Conservation (phyloP, 805 yeast genomes). For the Tetrapisispora nanseiensis region DNA sequence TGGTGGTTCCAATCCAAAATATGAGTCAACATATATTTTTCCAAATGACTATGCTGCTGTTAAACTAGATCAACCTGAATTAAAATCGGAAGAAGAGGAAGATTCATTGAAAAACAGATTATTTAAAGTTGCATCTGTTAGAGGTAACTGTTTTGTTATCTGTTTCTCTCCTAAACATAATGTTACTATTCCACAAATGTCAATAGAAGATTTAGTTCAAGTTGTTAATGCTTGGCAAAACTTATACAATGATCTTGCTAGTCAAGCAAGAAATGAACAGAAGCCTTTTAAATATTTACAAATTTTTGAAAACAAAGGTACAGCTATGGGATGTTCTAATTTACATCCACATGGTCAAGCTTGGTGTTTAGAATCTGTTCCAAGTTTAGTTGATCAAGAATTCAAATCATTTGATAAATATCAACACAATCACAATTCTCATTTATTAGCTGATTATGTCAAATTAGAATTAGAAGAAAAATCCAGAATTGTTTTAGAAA, state of each 20-base stretch:
- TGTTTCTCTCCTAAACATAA: conserved; percentile 66
- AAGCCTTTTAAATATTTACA: conserved; percentile 51
- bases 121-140: conserved; percentile 46
- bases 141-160: conserved; percentile 61
- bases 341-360: conserved; percentile 81
- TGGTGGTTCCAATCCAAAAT: conserved; percentile 49
- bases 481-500: conserved; percentile 46
- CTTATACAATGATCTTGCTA: conserved; percentile 38
- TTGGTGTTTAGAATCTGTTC: conserved; percentile 59
- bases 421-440: conserved; percentile 33
- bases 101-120: conserved; percentile 34
- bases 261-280: conserved; percentile 28
- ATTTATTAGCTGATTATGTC: conserved; percentile 56
- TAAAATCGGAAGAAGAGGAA: conserved; percentile 12
- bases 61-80: conserved; percentile 43
- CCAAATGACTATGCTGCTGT: conserved; percentile 68
- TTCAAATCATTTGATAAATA: conserved; percentile 43
- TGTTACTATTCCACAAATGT: conserved; percentile 56
- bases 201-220: conserved; percentile 30
- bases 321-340: conserved; percentile 75
- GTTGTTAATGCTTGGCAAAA: conserved; percentile 56
- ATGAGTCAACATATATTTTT: conserved; percentile 48
- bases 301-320: conserved; percentile 69
- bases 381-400: conserved; percentile 58
- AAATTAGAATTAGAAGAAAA: conserved; percentile 41